phyloP scores from a whole-genome alignment of 164 flowering plant genomes.

The Chloranthus sessilifolius region DNA sequence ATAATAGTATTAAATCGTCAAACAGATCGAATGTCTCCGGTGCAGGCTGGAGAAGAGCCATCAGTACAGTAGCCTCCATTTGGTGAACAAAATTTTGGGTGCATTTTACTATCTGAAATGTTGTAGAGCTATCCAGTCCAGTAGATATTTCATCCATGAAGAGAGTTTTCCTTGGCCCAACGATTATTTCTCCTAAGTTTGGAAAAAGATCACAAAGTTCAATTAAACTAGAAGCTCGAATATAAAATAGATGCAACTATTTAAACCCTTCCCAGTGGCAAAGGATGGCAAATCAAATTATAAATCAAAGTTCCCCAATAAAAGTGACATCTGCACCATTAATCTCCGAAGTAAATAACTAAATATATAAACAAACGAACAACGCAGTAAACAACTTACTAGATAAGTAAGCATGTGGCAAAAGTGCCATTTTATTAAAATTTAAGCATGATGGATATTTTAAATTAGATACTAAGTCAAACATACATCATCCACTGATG shows the following conservation, averaged over 20 bases:
- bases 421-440: no score
- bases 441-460: no score
- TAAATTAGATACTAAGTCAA: no score
- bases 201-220: background rate
- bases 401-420: no score
- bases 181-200: slow-evolving; percentile 79
- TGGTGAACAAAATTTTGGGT: slow-evolving; percentile 68
- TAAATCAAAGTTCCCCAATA: no score
- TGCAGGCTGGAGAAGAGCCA: slow-evolving; percentile 95
- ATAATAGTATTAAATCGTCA: slow-evolving; percentile 76
- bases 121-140: slow-evolving; percentile 97
- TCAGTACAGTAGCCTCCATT: slow-evolving; percentile 77
- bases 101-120: slow-evolving; percentile 85
- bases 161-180: slow-evolving; percentile 89
- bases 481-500: no score
- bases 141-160: slow-evolving; percentile 99
- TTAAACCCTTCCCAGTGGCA: background rate
- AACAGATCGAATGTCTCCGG: slow-evolving; percentile 92
- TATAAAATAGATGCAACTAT: background rate
- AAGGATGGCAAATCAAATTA: no score
- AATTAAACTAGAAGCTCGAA: no score
- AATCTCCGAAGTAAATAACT: no score
- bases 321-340: no score
- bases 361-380: no score
- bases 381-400: no score